Conservation (phyloP, 805 yeast species). For the Cyberlindnera maclurae region DNA sequence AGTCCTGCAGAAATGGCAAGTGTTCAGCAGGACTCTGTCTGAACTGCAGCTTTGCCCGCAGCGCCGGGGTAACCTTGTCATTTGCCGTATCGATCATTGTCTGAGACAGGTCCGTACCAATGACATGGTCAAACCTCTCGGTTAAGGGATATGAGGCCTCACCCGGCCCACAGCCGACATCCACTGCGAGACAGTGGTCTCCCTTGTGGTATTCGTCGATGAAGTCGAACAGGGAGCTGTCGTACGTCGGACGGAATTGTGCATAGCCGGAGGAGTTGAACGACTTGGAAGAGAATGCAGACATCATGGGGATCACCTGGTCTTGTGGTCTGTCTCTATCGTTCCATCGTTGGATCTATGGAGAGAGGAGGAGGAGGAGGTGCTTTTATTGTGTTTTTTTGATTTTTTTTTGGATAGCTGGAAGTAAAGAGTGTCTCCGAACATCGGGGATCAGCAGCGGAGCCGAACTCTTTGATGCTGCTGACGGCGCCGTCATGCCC, state of each 20-base stretch:
- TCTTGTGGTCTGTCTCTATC: too few species aligned
- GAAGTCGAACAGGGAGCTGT: conserved; percentile 38
- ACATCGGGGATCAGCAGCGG: too few species aligned
- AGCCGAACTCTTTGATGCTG: too few species aligned
- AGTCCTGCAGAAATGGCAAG: conserved; percentile 25
- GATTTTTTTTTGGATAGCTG: too few species aligned
- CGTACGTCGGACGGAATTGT: conserved; percentile 62
- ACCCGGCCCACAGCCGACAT: conserved; percentile 80
- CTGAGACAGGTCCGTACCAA: conserved; percentile 58
- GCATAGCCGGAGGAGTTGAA: conserved; percentile 50
- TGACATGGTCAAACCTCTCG: conserved; percentile 36
- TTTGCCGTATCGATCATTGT: conserved; percentile 47
- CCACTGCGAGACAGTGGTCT: conserved; percentile 39
- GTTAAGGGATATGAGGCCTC: conserved; percentile 53
- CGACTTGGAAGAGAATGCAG: conserved; percentile 48
- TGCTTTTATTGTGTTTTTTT: too few species aligned
- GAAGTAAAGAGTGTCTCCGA: too few species aligned
- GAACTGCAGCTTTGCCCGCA: conserved; percentile 11
- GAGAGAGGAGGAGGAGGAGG: too few species aligned
- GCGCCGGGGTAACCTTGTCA: conserved; percentile 15
- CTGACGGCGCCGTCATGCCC: too few species aligned
- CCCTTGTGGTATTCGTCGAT: conserved; percentile 37
- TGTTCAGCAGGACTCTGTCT: conserved; percentile 22
- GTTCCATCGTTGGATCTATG: too few species aligned
- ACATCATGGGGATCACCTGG: conserved; percentile 36